Conservation (phyloP, 768 basidiomycete genomes). For the Leccinum boreale region DNA sequence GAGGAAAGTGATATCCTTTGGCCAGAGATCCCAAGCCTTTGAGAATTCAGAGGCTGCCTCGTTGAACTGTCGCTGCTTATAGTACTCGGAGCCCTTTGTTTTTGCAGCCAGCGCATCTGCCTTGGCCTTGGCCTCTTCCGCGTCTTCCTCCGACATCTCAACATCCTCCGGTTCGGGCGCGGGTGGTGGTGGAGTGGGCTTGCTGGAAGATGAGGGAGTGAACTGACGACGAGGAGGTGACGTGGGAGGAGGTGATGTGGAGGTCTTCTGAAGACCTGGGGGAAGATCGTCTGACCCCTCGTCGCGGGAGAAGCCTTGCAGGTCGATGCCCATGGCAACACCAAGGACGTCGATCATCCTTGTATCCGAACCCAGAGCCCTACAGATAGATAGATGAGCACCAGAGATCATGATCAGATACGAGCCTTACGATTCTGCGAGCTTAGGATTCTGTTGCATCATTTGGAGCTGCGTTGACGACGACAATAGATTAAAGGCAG, state of each 20-base stretch:
- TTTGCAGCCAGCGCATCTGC: constrained; percentile 79
- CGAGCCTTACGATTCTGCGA: constrained; percentile 53
- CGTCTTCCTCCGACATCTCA: constrained; percentile 63
- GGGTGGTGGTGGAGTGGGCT: constrained; percentile 39
- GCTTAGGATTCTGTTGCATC: constrained; percentile 64
- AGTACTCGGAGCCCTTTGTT: constrained; percentile 71
- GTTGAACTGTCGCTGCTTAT: constrained; percentile 83
- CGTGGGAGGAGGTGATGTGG: constrained; percentile 15
- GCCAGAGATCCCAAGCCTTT: constrained; percentile 90
- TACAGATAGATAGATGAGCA: constrained; percentile 22
- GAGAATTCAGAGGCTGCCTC: constrained; percentile 73
- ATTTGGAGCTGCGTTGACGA: constrained; percentile 46
- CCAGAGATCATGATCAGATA: not conserved
- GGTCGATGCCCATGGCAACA: constrained; percentile 89
- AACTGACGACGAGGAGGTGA: constrained; percentile 31
- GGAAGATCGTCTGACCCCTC: constrained; percentile 84
- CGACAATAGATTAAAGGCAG: not conserved
- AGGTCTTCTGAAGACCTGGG: constrained; percentile 43
- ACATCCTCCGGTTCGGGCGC: constrained; percentile 51
- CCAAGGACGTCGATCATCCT: constrained; percentile 94
- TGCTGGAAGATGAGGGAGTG: constrained; percentile 38
- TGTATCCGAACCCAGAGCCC: constrained; percentile 65
- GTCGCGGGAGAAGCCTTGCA: constrained; percentile 79
- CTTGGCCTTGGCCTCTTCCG: constrained; percentile 70
- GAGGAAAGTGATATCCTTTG: constrained; percentile 90